phyloP scores from a whole-genome alignment of 495 filamentous ascomycete species.

The Aspergillus sclerotioniger region DNA sequence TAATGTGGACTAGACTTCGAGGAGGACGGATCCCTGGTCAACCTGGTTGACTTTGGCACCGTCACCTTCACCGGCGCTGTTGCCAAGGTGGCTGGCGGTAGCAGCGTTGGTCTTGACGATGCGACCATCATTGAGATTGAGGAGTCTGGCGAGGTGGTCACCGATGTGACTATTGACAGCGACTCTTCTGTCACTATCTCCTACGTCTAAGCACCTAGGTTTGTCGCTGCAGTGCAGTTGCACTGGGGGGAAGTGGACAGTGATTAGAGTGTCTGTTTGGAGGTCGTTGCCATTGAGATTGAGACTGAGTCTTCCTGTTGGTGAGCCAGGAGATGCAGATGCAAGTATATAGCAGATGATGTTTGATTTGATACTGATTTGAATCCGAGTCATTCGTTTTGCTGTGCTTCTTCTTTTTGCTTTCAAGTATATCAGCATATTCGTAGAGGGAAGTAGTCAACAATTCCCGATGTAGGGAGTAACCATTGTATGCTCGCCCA shows the following conservation, averaged over 20 bases:
- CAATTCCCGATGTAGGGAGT: too few species aligned
- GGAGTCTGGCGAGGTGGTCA: constrained; percentile 34
- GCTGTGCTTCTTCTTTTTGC: too few species aligned
- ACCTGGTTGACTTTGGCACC: constrained; percentile 49
- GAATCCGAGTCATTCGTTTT: too few species aligned
- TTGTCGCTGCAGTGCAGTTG: not conserved
- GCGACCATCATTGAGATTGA: constrained; percentile 43
- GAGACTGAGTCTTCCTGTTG: too few species aligned
- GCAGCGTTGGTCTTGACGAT: constrained; percentile 27
- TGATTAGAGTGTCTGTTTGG: not conserved
- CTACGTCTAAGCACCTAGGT: constrained; percentile 10
- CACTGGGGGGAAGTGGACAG: not conserved
- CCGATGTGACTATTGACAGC: constrained; percentile 34
- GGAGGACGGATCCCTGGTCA: constrained; percentile 34
- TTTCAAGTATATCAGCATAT: too few species aligned
- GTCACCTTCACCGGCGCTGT: constrained; percentile 39
- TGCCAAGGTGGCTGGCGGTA: constrained; percentile 22
- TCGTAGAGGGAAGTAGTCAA: too few species aligned
- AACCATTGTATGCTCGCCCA: too few species aligned
- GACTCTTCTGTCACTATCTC: constrained; percentile 19
- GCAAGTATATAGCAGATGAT: too few species aligned
- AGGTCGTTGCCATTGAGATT: too few species aligned
- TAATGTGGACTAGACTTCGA: constrained; percentile 35
- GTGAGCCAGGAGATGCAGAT: too few species aligned
- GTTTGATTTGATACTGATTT: too few species aligned